Evolutionary conservation across 306 rosid species (phyloP).

Genomic region (Vigna trinervia): DNA sequence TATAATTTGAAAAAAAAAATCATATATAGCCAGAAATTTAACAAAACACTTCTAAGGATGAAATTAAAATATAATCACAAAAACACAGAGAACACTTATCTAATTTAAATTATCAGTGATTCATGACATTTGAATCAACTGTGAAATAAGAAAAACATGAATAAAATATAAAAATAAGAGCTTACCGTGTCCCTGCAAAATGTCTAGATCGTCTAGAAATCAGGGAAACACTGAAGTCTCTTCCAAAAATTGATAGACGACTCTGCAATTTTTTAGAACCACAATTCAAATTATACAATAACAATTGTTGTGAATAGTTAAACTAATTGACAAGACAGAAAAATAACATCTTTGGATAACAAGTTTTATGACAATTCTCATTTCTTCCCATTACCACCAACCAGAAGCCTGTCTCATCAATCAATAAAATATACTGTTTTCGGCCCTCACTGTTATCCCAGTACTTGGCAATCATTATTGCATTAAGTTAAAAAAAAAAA

Average conservation of each 20-base stretch:
- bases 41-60: constrained; percentile 20
- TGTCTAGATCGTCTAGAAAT: constrained; percentile 96
- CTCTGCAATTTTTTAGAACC: constrained; percentile 55
- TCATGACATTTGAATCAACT: constrained; percentile 33
- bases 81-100: neutral
- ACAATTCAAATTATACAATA: constrained; percentile 32
- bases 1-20: constrained; percentile 19
- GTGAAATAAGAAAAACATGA: constrained; percentile 23
- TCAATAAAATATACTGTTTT: neutral
- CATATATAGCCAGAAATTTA: constrained; percentile 17
- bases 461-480: constrained; percentile 17
- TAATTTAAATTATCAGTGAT: constrained; percentile 20
- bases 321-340: constrained; percentile 30
- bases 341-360: neutral
- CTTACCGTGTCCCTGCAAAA: constrained; percentile 99
- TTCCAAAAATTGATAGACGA: constrained; percentile 89
- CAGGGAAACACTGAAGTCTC: constrained; percentile 85
- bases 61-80: constrained; percentile 20
- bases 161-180: constrained; percentile 27
- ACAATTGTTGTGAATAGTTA: constrained; percentile 10
- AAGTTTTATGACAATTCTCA: neutral
- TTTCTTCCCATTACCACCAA: constrained; percentile 1
- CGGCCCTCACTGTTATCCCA: constrained; percentile 11
- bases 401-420: neutral
- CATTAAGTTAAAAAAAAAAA: neutral